phyloP scores from a whole-genome alignment of 768 basidiomycete species.

The Tricholoma flavovirens region DNA sequence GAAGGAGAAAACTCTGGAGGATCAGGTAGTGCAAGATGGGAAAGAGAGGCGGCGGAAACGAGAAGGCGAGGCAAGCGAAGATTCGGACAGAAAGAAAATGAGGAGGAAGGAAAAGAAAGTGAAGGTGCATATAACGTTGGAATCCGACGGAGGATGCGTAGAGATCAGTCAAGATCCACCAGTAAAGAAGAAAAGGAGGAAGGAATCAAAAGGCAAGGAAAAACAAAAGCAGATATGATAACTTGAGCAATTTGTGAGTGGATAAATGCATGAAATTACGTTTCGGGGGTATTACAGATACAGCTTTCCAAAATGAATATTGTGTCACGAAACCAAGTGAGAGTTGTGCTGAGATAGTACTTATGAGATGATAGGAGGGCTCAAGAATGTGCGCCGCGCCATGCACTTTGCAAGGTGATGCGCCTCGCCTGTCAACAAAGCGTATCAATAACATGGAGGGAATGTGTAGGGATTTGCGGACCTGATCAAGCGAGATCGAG shows the following conservation, averaged over 20 bases:
- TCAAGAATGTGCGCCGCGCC: constrained; percentile 65
- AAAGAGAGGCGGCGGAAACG: constrained; percentile 17
- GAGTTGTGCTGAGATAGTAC: constrained; percentile 2
- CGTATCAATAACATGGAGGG: constrained; percentile 5
- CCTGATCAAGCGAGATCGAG: constrained; percentile 91
- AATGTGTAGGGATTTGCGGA: constrained; percentile 26
- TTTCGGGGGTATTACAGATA: constrained; percentile 6
- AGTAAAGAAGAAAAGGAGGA: constrained; percentile 11
- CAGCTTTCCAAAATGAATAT: constrained; percentile 10
- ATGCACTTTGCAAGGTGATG: constrained; percentile 87
- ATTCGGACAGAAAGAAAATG: constrained; percentile 1
- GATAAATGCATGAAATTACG: background rate
- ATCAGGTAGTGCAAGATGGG: constrained; percentile 2
- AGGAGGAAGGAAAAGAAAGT: constrained; percentile 5
- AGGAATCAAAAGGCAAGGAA: background rate
- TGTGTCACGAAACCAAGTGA: constrained; percentile 7
- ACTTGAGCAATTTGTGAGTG: background rate
- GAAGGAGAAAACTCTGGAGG: constrained; percentile 5
- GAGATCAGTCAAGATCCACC: background rate
- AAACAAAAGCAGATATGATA: constrained; percentile 6
- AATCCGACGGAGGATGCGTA: background rate
- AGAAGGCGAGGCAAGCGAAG: constrained; percentile 3
- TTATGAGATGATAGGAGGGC: constrained; percentile 11
- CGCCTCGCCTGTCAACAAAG: constrained; percentile 55
- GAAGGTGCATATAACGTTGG: background rate